Conservation (phyloP, 495 filamentous ascomycete genomes). For the Penicillium nucicola region DNA sequence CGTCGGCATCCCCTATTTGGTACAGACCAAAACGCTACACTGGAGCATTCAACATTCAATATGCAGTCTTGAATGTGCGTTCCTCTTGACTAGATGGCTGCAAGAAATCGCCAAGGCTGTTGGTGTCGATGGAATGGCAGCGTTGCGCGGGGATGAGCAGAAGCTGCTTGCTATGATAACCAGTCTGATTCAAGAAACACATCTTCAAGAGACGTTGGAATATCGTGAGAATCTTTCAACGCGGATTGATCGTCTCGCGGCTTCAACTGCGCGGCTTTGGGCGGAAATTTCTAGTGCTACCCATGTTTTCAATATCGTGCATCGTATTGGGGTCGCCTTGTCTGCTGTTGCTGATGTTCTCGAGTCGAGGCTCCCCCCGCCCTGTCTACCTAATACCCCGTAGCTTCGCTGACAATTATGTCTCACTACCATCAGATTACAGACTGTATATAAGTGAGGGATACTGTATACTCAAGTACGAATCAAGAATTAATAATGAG, state of each 20-base stretch:
- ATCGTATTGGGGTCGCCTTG: not conserved
- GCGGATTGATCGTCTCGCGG: not conserved
- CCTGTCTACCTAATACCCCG: not conserved
- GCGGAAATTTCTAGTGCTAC: constrained; percentile 1
- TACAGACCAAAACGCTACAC: constrained; percentile 29
- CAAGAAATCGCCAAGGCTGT: not conserved
- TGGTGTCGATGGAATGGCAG: not conserved
- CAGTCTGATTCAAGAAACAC: constrained; percentile 1
- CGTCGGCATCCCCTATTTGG: constrained; percentile 34
- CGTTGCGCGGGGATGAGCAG: constrained; percentile 2
- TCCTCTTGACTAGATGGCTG: constrained; percentile 13
- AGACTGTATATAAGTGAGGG: too few species aligned
- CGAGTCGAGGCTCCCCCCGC: not conserved
- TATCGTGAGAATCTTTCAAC: not conserved
- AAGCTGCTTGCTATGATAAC: constrained; percentile 6
- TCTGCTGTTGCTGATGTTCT: not conserved
- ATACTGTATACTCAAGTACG: too few species aligned
- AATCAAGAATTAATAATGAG: too few species aligned
- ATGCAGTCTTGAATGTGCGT: constrained; percentile 17
- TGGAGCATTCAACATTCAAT: constrained; percentile 41
- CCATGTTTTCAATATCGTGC: constrained; percentile 1
- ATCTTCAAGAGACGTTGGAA: not conserved
- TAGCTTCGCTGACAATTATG: not conserved
- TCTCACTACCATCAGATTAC: too few species aligned
- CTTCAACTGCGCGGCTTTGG: constrained; percentile 1